A percentile compares a stretch with the other conserved stretches of the same genome.
These are phyloP conservation scores for Gyromitra esculenta DNA, from an alignment of 2,329 filamentous ascomycete genomes.

Conservation along the genomic window DNA sequence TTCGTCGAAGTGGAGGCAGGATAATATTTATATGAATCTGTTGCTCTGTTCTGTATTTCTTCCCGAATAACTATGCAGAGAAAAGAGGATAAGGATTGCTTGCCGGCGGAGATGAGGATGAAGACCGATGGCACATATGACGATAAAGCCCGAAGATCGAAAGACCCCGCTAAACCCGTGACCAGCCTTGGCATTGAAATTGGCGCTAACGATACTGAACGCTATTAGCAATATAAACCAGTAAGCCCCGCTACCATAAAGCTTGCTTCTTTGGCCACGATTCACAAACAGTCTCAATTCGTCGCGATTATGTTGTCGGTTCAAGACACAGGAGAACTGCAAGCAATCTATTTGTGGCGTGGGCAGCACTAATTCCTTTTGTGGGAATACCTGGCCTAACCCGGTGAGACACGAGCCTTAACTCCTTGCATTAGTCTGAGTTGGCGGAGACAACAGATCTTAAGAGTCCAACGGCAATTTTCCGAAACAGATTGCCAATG, in stretches of 20 bases:
- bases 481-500: not conserved
- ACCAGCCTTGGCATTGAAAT: constrained; percentile 46
- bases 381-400: not conserved
- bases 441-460: not conserved
- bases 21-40: constrained; percentile 20
- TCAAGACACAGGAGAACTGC: not conserved
- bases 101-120: constrained; percentile 7
- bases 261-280: not conserved
- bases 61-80: not conserved
- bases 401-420: not conserved
- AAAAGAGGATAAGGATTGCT: constrained; percentile 1
- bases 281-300: not conserved
- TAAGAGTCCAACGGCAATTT: not conserved
- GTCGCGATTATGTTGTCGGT: not conserved
- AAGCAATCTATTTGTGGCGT: not conserved
- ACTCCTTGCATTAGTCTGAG: not conserved
- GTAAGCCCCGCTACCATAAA: not conserved
- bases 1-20: not conserved
- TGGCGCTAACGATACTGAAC: not conserved
- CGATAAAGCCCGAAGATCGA: constrained; percentile 37
- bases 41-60: not conserved
- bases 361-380: not conserved
- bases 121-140: constrained; percentile 34
- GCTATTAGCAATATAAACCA: not conserved
- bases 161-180: constrained; percentile 48